Evolutionary conservation across 352 stramenopile species (phyloP).

Genomic region (Peronospora farinosa): DNA sequence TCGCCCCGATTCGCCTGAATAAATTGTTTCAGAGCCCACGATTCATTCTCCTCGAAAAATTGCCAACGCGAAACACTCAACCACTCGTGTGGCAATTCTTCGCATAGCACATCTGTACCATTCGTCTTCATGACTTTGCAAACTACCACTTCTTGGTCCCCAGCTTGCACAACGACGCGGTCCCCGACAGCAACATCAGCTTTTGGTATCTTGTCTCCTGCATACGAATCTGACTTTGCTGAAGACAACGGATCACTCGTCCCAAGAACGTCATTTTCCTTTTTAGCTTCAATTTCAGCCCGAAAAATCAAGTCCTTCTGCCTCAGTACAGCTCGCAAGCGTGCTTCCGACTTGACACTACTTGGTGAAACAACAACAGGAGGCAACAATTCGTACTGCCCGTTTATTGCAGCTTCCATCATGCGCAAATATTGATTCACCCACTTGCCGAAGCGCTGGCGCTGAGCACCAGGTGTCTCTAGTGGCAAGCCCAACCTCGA

Average conservation of each 20-base stretch:
- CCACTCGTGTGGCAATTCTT: slow-evolving; percentile 19
- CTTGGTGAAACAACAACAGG: slow-evolving; percentile 1
- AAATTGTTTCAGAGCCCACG: slow-evolving; percentile 27
- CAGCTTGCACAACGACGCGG: slow-evolving; percentile 13
- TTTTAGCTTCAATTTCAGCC: slow-evolving; percentile 20
- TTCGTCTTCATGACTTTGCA: slow-evolving; percentile 15
- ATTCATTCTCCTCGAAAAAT: slow-evolving; percentile 4
- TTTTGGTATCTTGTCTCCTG: slow-evolving; percentile 1
- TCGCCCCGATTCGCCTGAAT: slow-evolving; percentile 25
- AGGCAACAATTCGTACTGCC: slow-evolving; percentile 25
- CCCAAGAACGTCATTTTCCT: slow-evolving; percentile 7
- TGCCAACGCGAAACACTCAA: slow-evolving; percentile 21
- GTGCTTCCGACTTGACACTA: slow-evolving; percentile 6
- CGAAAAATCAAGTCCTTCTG: slow-evolving; percentile 29
- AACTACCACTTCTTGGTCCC: not conserved
- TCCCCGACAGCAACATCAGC: slow-evolving; percentile 15
- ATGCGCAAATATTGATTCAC: slow-evolving; percentile 25
- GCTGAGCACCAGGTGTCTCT: slow-evolving; percentile 21
- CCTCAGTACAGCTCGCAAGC: slow-evolving; percentile 30
- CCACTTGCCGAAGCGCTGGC: slow-evolving; percentile 29
- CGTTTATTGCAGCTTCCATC: slow-evolving; percentile 30
- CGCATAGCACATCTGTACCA: slow-evolving; percentile 18
- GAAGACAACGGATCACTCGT: not conserved
- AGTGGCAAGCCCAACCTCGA: slow-evolving; percentile 21
- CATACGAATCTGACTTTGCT: not conserved